Base-by-base conservation (phyloP, 2,329 filamentous ascomycete species). In the Cytospora schulzeri region DNA sequence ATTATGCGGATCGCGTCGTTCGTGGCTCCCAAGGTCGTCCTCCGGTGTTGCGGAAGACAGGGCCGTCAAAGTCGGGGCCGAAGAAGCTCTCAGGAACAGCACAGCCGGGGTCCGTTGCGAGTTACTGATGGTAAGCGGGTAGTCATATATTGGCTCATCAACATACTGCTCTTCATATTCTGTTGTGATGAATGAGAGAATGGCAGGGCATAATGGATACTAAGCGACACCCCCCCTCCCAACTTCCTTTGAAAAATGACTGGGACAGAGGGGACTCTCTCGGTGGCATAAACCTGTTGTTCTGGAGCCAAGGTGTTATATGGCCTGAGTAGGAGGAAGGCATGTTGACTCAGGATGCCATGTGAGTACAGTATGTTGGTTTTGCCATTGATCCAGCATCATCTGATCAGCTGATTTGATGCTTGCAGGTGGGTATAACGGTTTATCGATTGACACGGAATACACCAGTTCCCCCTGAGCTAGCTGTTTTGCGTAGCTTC, bases 41-140 rank as follows among this genome's bases (percentile, higher is more conserved):
- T 9, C 61, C 64, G 4, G 61, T 61, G 8, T 66, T 66, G 28
- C 61, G 64, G 15, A 64, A n/a, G 33, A 64, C 61, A 8, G 26
- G 28, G 26, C 64, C 61, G 53, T 35, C 52, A 17, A 64, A 57
- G 1, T 7, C 41, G 9, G 64, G 57, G 4, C 64, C 64, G 28
- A 66, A 66, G 53, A 64, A 66, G 15, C 31, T 48, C 28, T 66
- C 61, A 14, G 64, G 64, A n/a, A 64, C 57, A 12, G n/a, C n/a
- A n/a, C n/a, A 61, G 64, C 5, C 64, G 64, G 11, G 64, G 61
- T 17, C 64, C 64, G 19, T 64, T 28, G 17, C 64, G 64, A 11
- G 64, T 66, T 22, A 66, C 64, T 66, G 26, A 2, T 2, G 19
- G 4, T 22, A 12, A 29, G 5, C 17, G 3, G 31, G 35, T 29